phyloP scores from a whole-genome alignment of 192 early-diverging fungal genomes.

The Dimargaris cristalligena region DNA sequence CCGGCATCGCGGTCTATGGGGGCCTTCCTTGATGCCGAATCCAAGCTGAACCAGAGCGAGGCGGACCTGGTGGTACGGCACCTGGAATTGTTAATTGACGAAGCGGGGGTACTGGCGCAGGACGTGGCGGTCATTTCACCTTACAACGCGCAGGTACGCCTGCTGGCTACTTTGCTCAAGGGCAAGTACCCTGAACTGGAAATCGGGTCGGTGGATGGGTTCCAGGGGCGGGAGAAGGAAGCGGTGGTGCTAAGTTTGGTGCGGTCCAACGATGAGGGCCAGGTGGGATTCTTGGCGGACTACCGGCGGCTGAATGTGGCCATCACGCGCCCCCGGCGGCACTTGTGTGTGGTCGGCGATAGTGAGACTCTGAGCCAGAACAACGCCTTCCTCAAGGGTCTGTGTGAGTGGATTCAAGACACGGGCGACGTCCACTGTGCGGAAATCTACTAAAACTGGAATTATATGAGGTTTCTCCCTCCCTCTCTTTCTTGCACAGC shows the following conservation, averaged over 20 bases:
- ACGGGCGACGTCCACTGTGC: conserved; percentile 27
- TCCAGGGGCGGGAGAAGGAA: conserved; percentile 85
- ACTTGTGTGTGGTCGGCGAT: conserved; percentile 71
- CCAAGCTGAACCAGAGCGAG: conserved; percentile 64
- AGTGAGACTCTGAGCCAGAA: conserved; percentile 34
- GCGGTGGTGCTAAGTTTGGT: conserved; percentile 68
- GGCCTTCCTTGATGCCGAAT: conserved; percentile 24
- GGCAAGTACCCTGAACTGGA: conserved; percentile 44
- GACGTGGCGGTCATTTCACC: conserved; percentile 80
- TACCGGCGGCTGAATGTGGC: conserved; percentile 77
- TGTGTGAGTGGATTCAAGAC: conserved; percentile 31
- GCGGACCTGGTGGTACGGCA: conserved; percentile 43
- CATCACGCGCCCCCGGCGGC: conserved; percentile 70
- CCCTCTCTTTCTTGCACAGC: too few species aligned
- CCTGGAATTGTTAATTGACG: conserved; percentile 35
- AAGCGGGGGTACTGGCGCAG: conserved; percentile 35
- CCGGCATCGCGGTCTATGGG: conserved; percentile 17
- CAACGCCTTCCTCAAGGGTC: conserved; percentile 27
- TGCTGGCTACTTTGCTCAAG: conserved; percentile 29
- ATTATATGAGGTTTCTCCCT: too few species aligned
- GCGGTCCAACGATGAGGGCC: conserved; percentile 52
- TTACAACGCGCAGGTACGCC: conserved; percentile 62
- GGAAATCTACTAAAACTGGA: conserved; percentile 12
- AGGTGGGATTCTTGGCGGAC: conserved; percentile 75
- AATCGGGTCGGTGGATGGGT: conserved; percentile 75